phyloP scores from a whole-genome alignment of 2,329 filamentous ascomycete genomes.

The Fusarium sp. region DNA sequence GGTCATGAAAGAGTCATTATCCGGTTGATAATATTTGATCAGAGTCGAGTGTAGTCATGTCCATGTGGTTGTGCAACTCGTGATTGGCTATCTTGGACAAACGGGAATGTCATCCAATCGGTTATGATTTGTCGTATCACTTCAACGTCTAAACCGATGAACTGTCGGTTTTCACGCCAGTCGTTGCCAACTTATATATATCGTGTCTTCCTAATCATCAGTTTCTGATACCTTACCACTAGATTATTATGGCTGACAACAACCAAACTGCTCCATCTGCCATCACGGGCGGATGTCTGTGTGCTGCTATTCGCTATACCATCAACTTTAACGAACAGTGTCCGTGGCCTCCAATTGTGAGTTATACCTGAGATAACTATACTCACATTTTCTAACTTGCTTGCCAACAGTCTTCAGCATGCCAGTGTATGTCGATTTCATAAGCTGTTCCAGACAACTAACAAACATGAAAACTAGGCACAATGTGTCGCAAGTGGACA shows the following conservation, averaged over 20 bases:
- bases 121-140: not conserved
- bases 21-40: no score
- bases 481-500: constrained; percentile 35
- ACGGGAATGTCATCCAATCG: constrained; percentile 1
- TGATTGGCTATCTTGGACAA: not conserved
- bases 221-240: no score
- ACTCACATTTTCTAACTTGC: not conserved
- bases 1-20: no score
- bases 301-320: constrained; percentile 18
- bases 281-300: constrained; percentile 26
- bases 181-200: not conserved
- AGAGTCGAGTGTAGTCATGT: not conserved
- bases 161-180: not conserved
- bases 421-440: constrained; percentile 13
- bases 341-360: constrained; percentile 17
- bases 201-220: not conserved
- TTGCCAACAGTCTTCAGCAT: constrained; percentile 17
- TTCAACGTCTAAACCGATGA: not conserved
- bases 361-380: not conserved
- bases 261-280: not conserved
- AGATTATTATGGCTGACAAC: not conserved
- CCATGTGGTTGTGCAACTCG: not conserved
- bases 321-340: constrained; percentile 11
- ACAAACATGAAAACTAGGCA: constrained; percentile 11
- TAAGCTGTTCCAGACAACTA: not conserved